Percentiles rank a stretch among this genome's conserved stretches.
phyloP scores from a whole-genome alignment of 2,329 filamentous ascomycete species.

The Penicillium aurantiogriseum region DNA sequence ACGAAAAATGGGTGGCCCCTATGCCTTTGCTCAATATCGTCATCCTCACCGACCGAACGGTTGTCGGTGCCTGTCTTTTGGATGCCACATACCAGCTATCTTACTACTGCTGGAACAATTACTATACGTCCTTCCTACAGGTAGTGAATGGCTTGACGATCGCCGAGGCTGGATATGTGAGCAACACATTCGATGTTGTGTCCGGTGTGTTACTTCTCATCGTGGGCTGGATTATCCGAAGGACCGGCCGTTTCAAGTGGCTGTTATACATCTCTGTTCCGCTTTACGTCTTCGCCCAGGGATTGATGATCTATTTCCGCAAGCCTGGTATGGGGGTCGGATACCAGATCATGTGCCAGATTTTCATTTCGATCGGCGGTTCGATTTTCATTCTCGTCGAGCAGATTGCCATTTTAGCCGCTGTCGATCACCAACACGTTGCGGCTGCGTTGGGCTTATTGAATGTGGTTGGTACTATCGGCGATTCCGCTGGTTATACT shows the following conservation, averaged over 20 bases:
- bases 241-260: slow-evolving; percentile 53
- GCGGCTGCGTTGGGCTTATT: slow-evolving; percentile 56
- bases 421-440: slow-evolving; percentile 55
- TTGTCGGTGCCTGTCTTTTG: slow-evolving; percentile 30
- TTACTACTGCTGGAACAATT: slow-evolving; percentile 32
- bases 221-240: slow-evolving; percentile 51
- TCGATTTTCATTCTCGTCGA: slow-evolving; percentile 53
- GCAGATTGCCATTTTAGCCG: slow-evolving; percentile 56
- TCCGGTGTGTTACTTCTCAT: slow-evolving; percentile 56
- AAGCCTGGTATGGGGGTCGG: slow-evolving; percentile 46
- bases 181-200: slow-evolving; percentile 53
- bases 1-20: slow-evolving; percentile 53
- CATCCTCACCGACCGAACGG: slow-evolving; percentile 38
- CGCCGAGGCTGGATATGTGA: slow-evolving; percentile 39
- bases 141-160: slow-evolving; percentile 31
- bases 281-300: slow-evolving; percentile 51
- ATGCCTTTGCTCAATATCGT: slow-evolving; percentile 56
- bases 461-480: slow-evolving; percentile 55
- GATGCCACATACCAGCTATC: slow-evolving; percentile 30
- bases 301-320: slow-evolving; percentile 58
- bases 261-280: slow-evolving; percentile 54
- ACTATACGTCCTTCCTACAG: slow-evolving; percentile 27
- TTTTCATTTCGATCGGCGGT: slow-evolving; percentile 56
- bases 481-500: slow-evolving; percentile 53
- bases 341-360: slow-evolving; percentile 57